Base-by-base conservation (phyloP, 176 grass and related monocot species). In the Carex kokanica region DNA sequence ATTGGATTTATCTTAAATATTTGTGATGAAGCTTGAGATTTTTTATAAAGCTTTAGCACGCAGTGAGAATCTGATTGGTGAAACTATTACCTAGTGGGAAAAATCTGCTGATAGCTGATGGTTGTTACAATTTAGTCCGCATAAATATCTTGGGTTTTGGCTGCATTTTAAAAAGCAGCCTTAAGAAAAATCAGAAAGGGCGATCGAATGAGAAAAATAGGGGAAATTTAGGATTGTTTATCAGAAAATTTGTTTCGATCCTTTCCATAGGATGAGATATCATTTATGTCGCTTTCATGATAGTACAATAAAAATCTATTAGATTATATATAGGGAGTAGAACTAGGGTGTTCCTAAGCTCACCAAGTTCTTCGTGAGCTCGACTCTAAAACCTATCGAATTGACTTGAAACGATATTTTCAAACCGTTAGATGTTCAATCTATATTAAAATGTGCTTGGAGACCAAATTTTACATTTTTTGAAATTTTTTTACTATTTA, bases 131-230 rank as follows among this genome's bases (percentile, higher is more conserved):
- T 18, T 74, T 75, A 5, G 12, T 54, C 12, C 2, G 47, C 12
- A 75, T 16, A 75, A 75, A 74, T 75, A 75, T 55, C 24, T 27
- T 55, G 12, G 23, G 47, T 75, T 75, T 49, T 75, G 72, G 72
- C 47, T 75, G 72, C 47, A 75, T 54, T 52, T 54, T 1, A 54
- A 54, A 52, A 29, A 5, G 15, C 45, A 29, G 23, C 12, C 11
- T 17, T 53, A 2, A 27, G 2, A 74, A 75, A 20, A 52, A 53
- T 74, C 20, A 27, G 70, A 29, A 72, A 66, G 0, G 24, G 31
- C 62, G 8, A 63, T 63, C 8, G 25, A 7, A 69, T 40, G 65
- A 17, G 57, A 60, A 18, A 68, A 40, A 3, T 69, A 40, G 16
- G n/a, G 16, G 66, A 70, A 36, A 70, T 43, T 36, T 43, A 43